Percentiles rank a stretch among this genome's conserved stretches.
phyloP scores from a whole-genome alignment of 805 yeast species.

The Ogataea methanolica region DNA sequence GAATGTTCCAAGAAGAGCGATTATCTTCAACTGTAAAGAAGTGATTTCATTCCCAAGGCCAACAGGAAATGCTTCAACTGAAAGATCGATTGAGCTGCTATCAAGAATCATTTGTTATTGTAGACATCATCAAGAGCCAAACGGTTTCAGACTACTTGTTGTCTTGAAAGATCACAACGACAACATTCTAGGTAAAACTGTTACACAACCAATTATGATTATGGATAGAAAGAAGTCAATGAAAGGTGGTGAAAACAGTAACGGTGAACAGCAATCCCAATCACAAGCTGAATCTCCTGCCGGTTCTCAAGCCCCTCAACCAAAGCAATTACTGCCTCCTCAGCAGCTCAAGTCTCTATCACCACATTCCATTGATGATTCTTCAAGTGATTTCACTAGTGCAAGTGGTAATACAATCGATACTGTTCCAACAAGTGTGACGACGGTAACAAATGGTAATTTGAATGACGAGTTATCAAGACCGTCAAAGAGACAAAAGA shows the following conservation, averaged over 20 bases:
- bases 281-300: slow-evolving; percentile 4
- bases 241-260: slow-evolving; percentile 32
- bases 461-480: slow-evolving; percentile 10
- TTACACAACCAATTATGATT: slow-evolving; percentile 76
- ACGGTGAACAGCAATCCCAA: slow-evolving; percentile 32
- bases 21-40: slow-evolving; percentile 89
- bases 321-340: slow-evolving; percentile 5
- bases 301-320: slow-evolving; percentile 3
- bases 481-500: slow-evolving; percentile 28
- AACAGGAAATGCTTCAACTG: slow-evolving; percentile 26
- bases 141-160: slow-evolving; percentile 74
- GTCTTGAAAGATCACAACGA: slow-evolving; percentile 59
- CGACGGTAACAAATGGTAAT: not conserved
- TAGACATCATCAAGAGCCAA: slow-evolving; percentile 87
- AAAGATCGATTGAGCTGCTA: slow-evolving; percentile 42
- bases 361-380: slow-evolving; percentile 31
- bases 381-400: slow-evolving; percentile 26
- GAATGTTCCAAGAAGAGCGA: slow-evolving; percentile 69
- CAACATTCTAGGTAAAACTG: slow-evolving; percentile 63
- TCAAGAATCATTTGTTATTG: slow-evolving; percentile 93
- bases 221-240: slow-evolving; percentile 86
- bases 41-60: slow-evolving; percentile 69
- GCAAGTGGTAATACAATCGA: slow-evolving; percentile 13
- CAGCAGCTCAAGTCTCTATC: slow-evolving; percentile 12
- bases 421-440: slow-evolving; percentile 1